These are phyloP conservation scores for Bidens hawaiensis DNA, from an alignment of 140 eudicot genomes.

Conservation along the genomic window DNA sequence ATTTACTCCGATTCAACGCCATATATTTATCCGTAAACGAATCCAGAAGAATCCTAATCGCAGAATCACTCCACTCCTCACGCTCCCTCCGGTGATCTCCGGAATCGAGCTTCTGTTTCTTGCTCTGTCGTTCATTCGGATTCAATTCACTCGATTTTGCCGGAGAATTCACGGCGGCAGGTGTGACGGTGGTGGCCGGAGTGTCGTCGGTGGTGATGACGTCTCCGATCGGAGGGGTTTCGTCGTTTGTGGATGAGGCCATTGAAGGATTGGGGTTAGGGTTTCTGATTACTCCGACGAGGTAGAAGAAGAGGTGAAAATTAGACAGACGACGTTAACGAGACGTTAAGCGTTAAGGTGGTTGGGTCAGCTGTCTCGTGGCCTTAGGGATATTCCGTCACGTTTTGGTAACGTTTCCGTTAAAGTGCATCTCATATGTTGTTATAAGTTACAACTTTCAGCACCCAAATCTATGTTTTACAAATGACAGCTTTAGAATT, in stretches of 20 bases:
- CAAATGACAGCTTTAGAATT: too few species aligned
- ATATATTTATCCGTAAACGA: conserved; percentile 33
- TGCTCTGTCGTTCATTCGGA: conserved; percentile 25
- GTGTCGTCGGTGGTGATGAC: conserved; percentile 1
- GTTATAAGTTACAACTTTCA: too few species aligned
- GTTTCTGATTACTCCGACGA: conserved; percentile 25
- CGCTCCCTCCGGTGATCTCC: conserved; percentile 34
- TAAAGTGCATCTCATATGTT: too few species aligned
- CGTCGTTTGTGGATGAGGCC: conserved; percentile 32
- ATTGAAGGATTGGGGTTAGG: conserved; percentile 35
- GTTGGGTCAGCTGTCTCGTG: conserved; percentile 22
- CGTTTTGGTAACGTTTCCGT: too few species aligned
- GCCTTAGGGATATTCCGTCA: conserved; percentile 17
- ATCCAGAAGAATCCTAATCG: conserved; percentile 27
- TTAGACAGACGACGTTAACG: conserved; percentile 32
- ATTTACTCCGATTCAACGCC: conserved; percentile 27
- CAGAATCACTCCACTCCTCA: conserved; percentile 41
- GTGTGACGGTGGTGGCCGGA: background rate
- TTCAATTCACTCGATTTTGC: conserved; percentile 9
- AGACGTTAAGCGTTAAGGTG: conserved; percentile 25
- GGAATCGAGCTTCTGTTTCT: conserved; percentile 27
- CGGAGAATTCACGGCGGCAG: conserved; percentile 11
- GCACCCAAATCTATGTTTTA: too few species aligned
- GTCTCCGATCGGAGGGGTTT: conserved; percentile 27
- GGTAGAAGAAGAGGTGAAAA: conserved; percentile 6